phyloP scores from a whole-genome alignment of 140 eudicot genomes.

The Bidens hawaiensis region DNA sequence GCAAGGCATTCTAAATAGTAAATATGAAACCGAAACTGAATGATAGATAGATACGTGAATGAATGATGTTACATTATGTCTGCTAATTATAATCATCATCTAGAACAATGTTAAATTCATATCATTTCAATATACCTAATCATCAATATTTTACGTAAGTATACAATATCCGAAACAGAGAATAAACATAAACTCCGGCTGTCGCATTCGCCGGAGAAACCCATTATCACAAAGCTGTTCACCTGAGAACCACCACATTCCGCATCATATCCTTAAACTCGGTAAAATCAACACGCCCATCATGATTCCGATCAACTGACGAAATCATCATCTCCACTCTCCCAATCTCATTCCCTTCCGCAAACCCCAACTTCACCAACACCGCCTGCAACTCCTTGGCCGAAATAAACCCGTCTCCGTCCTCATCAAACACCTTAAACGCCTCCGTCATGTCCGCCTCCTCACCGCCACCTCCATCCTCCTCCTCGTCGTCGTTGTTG shows the following conservation, averaged over 20 bases:
- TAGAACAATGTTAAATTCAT: no score
- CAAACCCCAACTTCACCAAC: constrained; percentile 10
- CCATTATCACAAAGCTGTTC: constrained; percentile 5
- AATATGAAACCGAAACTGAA: no score
- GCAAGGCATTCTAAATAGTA: no score
- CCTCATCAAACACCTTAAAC: constrained; percentile 11
- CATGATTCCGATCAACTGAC: constrained; percentile 2
- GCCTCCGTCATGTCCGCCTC: constrained; percentile 11
- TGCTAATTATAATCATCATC: no score
- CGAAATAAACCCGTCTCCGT: constrained; percentile 8
- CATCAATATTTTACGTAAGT: not conserved
- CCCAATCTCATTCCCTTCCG: constrained; percentile 14
- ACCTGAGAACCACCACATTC: constrained; percentile 33
- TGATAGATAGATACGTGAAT: no score
- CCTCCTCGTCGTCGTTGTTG: not conserved
- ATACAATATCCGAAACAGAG: not conserved
- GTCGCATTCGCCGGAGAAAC: constrained; percentile 9
- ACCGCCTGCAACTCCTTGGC: constrained; percentile 1
- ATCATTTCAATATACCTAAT: not conserved
- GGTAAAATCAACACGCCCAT: constrained; percentile 52
- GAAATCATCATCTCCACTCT: constrained; percentile 12
- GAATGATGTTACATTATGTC: no score
- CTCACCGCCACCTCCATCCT: not conserved
- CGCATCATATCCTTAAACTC: constrained; percentile 96
- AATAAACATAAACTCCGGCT: not conserved